Base-by-base conservation (phyloP, 805 yeast genomes). In the Starmera amethionina region DNA sequence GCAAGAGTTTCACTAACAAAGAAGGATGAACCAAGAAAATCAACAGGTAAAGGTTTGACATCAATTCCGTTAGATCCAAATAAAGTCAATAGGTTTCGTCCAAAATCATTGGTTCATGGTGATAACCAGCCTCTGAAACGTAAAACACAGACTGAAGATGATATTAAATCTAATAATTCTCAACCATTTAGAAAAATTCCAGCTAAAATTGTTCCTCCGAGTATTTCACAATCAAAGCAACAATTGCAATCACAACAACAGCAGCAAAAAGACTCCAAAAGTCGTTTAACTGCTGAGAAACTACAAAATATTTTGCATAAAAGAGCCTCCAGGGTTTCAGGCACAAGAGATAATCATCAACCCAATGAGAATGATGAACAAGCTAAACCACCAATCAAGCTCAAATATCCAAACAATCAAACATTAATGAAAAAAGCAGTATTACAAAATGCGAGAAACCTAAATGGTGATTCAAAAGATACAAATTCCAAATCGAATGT, bases 391-490 rank as follows among this genome's bases (percentile, higher is more conserved):
- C 7, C 11, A 14, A 32, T 16, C 7, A 3, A 43, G 29, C 27
- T 38, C 33, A 27, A 45, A 33, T 16, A 45, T n/a, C 39, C 54
- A 19, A 47, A 32, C 27, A 44, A 49, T 15, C 53, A 50, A 31
- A 50, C 48, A 4, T 49, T 63, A 38, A 54, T 62, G 60, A 63
- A 57, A 43, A 51, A 60, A 2, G 60, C 66, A 0, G 53, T 60
- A 8, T 29, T 56, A 22, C 63, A 61, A 32, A 55, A 58, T 42
- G 63, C 64, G 2, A 54, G 58, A 32, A 27, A 49, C 33, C 50
- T 47, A 35, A 22, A 6, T 22, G 27, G 27, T 22, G 27, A 22
- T 5, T 22, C 27, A 22, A 22, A 22, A 22, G 27, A 22, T 22
- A 22, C 27, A 22, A 22, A 22, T 22, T 22, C 9, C 27, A 22